Evolutionary conservation across 345 rosid species (phyloP), one percentile per base, ranked within the genome.

Genomic region (Aquilaria malaccensis): DNA sequence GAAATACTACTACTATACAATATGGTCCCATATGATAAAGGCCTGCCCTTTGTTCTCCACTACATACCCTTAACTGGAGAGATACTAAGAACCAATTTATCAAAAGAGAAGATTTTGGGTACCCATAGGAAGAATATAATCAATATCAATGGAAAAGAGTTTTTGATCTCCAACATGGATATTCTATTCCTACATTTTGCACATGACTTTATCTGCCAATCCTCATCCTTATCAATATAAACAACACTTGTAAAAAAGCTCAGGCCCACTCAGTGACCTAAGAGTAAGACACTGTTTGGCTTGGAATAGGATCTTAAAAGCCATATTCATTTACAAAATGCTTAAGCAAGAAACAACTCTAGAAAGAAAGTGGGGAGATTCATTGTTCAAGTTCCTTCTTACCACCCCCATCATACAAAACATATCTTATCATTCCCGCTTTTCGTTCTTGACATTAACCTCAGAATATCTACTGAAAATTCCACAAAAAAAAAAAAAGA

Each of bases 271-370:
- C 5, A 13, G 30, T 43, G 60, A 72, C 46, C 43, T 37, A 37
- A 37, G 7, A 4, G 43, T 22, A 33, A 49, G 62, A 65, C 70
- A 15, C 43, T 33, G 68, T 70, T 72, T 65, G 74, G 80, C 67
- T 67, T 37, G 47, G 4, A 15, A 55, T 9, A 64, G 73, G 77
- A 74, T 74, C 67, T 67, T 55, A 59, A 76, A 74, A 77, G 72
- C 72, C 70, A 65, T 48, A 47, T 74, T 70, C 79, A 74, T 80
- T 72, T 74, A 72, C 70, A 71, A 61, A 54, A 70, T 63, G 53
- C 15, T 15, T 61, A 57, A 54, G 60, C 10, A 22, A 46, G 50
- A 56, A 29, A 52, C 48, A 57, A 54, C 55, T 49, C 30, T 13
- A 22, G 7, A 50, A 29, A 10, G 14, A 64, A 53, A 33, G 74